Evolutionary conservation across 2,329 filamentous ascomycete genomes (phyloP), one percentile per base, ranked within the genome.

Genomic region (Stachybotrys chlorohalonatus): DNA sequence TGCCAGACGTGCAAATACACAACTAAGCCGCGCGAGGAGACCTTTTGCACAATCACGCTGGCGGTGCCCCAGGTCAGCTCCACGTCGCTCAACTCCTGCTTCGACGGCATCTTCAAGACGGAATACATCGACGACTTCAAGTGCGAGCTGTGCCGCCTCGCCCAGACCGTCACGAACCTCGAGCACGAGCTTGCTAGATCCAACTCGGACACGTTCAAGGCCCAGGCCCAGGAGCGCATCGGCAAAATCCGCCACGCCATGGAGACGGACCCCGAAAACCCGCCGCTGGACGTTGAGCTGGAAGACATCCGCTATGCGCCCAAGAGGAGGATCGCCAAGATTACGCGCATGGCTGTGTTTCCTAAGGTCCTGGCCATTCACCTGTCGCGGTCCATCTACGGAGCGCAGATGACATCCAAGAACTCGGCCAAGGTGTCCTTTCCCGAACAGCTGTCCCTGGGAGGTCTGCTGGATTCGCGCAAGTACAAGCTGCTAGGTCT

Each of bases 101-200:
- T 99, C 63, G 94, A 99, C 64, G 89, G 89, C 47, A 86, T 96
- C 70, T 86, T 99, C 61, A 96, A 96, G 72, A 90, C 90, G 0
- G 94, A 99, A 70, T 87, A 91, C 67, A 96, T 99, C 60, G 93
- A 97, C 59, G 94, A 96, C 68, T 99, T 95, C 76, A 92, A 89
- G 62, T 99, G 94, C 73, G 94, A 96, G 64, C 89, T 85, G 71
- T 99, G 94, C 66, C 84, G 91, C 24, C 77, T 99, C n/a, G 72
- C 89, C 48, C 88, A 96, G 68, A 91, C 91, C 5, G 73, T 89
- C 53, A 76, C 84, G 32, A 71, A 79, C 52, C 81, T 90, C 59
- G 75, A 82, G 58, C 73, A 76, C 7, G 84, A 90, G 58, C 67
- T 86, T 39, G 70, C 74, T 39, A 80, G 74, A 54, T 76, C 81